phyloP scores from a whole-genome alignment of 2,329 filamentous ascomycete genomes.

The Immersiporthe knoxdaviesiana region DNA sequence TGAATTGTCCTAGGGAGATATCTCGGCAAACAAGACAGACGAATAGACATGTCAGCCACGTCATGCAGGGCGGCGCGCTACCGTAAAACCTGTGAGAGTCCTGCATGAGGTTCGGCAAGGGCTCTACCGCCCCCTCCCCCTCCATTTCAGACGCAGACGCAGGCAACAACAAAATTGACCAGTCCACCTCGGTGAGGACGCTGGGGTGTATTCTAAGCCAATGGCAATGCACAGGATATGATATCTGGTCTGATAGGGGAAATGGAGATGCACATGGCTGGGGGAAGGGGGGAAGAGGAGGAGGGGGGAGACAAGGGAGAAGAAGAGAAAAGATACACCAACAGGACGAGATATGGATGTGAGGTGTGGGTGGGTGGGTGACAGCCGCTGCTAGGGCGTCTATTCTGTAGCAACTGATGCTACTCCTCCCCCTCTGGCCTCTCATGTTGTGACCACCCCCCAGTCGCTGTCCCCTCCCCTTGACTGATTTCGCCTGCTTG shows the following conservation, averaged over 20 bases:
- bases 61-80: neutral
- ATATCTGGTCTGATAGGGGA: neutral
- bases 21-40: neutral
- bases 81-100: neutral
- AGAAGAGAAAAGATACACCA: neutral
- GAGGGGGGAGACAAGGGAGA: too few species aligned
- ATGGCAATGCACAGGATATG: neutral
- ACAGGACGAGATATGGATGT: neutral
- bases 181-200: neutral
- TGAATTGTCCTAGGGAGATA: neutral
- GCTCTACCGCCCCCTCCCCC: too few species aligned
- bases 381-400: conserved; percentile 3
- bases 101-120: neutral
- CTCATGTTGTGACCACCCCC: conserved; percentile 1
- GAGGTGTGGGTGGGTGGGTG: neutral
- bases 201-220: neutral
- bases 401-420: conserved; percentile 1
- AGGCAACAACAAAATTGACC: neutral
- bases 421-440: neutral
- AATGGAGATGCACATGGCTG: neutral
- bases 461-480: neutral
- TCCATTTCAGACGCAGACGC: neutral
- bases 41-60: neutral
- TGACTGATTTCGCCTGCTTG: neutral
- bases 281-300: neutral